Conservation (phyloP, 2,329 filamentous ascomycete genomes). For the Karstenula rhodostoma region DNA sequence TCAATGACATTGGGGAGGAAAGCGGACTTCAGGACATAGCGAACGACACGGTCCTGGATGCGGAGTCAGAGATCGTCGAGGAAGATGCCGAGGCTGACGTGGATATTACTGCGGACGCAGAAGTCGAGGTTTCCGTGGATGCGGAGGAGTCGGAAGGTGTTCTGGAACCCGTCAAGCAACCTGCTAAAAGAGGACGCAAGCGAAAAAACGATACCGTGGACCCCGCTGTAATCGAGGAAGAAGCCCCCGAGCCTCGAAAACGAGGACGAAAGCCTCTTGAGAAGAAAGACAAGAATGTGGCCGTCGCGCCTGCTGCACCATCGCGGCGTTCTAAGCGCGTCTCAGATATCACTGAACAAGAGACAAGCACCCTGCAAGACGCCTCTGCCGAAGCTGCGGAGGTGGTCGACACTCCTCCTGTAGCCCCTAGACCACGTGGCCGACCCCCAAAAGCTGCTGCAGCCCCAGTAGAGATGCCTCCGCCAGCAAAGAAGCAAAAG, state of each 20-base stretch:
- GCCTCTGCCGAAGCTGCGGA: slow-evolving; percentile 35
- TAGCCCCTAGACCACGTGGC: slow-evolving; percentile 35
- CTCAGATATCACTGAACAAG: slow-evolving; percentile 39
- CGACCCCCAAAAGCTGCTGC: slow-evolving; percentile 33
- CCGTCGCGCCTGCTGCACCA: slow-evolving; percentile 22
- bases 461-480: slow-evolving; percentile 19
- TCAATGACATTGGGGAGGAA: slow-evolving; percentile 35
- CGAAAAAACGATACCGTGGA: slow-evolving; percentile 38
- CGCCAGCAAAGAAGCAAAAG: slow-evolving; percentile 22
- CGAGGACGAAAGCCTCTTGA: slow-evolving; percentile 16
- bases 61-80: slow-evolving; percentile 25
- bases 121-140: slow-evolving; percentile 28
- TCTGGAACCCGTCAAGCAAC: slow-evolving; percentile 34
- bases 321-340: slow-evolving; percentile 38
- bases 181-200: slow-evolving; percentile 39
- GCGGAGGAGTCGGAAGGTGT: slow-evolving; percentile 40
- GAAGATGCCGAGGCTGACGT: slow-evolving; percentile 23
- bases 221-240: slow-evolving; percentile 26
- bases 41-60: slow-evolving; percentile 36
- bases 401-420: slow-evolving; percentile 29
- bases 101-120: slow-evolving; percentile 22
- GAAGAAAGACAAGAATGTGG: slow-evolving; percentile 34
- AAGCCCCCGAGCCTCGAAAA: slow-evolving; percentile 28
- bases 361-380: slow-evolving; percentile 33
- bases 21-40: slow-evolving; percentile 40